Evolutionary conservation across 805 yeast genomes (phyloP), one percentile per base, ranked within the genome.

Genomic region (Lipomyces japonicus): DNA sequence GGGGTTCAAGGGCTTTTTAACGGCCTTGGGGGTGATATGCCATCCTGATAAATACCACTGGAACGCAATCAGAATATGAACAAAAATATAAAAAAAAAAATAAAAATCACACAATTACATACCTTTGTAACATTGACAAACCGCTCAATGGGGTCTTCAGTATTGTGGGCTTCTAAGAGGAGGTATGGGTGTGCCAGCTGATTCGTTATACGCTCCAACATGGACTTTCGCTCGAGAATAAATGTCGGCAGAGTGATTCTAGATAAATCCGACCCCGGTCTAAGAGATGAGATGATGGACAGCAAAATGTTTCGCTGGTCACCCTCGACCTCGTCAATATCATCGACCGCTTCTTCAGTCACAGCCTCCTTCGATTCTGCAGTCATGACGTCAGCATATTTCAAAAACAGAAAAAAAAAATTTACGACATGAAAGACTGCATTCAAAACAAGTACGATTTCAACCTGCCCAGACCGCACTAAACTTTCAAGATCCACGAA

Each of bases 21-120:
- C 98, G 2, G 97, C 98, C 65, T 91, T 91, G 25, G 97, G 98
- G 1, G 97, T 93, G 66, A 93, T 93, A 65, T 93, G 97, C 97
- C 97, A 93, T 42, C 95, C 88, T 2, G 96, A 79, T 67, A 93
- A 74, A 66, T 93, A 93, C 96, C 96, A 91, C 63, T 52, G 30
- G 16, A 4, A 19, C 40, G 31, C 2, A 6, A 24, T 37, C 18
- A 34, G 39, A 19, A 28, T 16, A 21, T 19, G 28, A 30, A 38
- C 18, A 22, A 18, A 32, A 5, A 23, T 37, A 30, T n/a, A 14
- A 12, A n/a, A 21, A 23, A 26, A 10, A 38, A 14, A 31, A 39
- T 19, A 6, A 25, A 32, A 4, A 23, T 25, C 10, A 14, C 23
- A 25, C 25, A 9, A 10, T 4, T 16, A 43, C 54, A 26, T 10